These are phyloP conservation scores for Mycosphaerelloides madeirae DNA, from an alignment of 2,329 filamentous ascomycete genomes.

Conservation along the genomic window DNA sequence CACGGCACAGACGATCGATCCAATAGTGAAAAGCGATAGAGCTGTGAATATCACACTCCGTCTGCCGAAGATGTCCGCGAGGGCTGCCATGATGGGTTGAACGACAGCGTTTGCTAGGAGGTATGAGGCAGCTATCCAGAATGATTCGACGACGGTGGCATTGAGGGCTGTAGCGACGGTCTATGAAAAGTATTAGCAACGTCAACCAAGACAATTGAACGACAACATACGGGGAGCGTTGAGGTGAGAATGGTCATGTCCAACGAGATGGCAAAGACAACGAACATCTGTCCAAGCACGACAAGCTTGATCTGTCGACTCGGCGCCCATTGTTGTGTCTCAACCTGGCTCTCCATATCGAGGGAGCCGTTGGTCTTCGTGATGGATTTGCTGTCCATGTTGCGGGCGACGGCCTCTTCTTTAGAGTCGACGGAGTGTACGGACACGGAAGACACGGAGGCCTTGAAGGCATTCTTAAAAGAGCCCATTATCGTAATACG, in stretches of 20 bases:
- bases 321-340: constrained; percentile 33
- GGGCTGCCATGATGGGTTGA: constrained; percentile 40
- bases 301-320: constrained; percentile 39
- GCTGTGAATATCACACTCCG: constrained; percentile 42
- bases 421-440: too few relatives aligned
- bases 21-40: constrained; percentile 43
- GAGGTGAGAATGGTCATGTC: constrained; percentile 47
- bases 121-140: constrained; percentile 50
- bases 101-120: constrained; percentile 42
- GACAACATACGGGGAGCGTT: constrained; percentile 37
- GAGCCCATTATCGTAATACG: too few relatives aligned
- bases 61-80: constrained; percentile 48
- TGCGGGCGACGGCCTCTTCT: too few relatives aligned
- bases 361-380: too few relatives aligned
- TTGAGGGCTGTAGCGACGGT: constrained; percentile 34
- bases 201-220: not conserved
- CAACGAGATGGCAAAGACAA: constrained; percentile 48
- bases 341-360: not conserved
- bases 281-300: constrained; percentile 39
- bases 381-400: too few relatives aligned
- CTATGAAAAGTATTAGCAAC: constrained; percentile 16
- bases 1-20: constrained; percentile 42
- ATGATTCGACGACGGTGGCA: constrained; percentile 36
- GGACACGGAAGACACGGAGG: too few relatives aligned
- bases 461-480: too few relatives aligned